Evolutionary conservation across 176 grass and related monocot species (phyloP).

Genomic region (Cocos nucifera): DNA sequence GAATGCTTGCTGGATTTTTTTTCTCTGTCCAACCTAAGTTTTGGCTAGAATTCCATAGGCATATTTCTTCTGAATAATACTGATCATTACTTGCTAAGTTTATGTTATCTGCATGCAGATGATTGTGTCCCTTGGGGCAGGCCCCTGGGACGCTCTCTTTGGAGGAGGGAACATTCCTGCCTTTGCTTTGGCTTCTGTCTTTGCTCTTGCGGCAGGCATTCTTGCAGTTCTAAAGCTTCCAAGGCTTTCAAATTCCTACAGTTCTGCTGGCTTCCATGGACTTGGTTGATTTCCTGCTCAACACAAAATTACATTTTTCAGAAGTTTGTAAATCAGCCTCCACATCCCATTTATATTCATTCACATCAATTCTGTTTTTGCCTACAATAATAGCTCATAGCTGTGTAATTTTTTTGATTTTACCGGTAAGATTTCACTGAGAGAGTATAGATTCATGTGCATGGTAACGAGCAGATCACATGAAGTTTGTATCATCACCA

Average conservation of each 20-base stretch:
- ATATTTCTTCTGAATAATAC: too few relatives aligned
- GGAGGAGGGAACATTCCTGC: slow-evolving; percentile 90
- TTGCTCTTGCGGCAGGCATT: slow-evolving; percentile 59
- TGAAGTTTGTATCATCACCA: too few relatives aligned
- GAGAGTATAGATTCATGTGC: slow-evolving; percentile 32
- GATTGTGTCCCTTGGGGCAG: slow-evolving; percentile 74
- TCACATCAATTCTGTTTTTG: background rate
- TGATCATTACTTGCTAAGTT: background rate
- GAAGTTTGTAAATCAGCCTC: background rate
- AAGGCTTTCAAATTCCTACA: slow-evolving; percentile 59
- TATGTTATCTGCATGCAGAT: slow-evolving; percentile 45
- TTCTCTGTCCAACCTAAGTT: too few relatives aligned
- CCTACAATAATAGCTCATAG: slow-evolving; percentile 3
- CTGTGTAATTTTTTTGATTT: too few relatives aligned
- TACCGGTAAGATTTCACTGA: too few relatives aligned
- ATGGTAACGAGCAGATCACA: slow-evolving; percentile 17
- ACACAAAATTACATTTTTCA: background rate
- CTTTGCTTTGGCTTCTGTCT: slow-evolving; percentile 72
- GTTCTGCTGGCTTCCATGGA: slow-evolving; percentile 75
- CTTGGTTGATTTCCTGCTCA: slow-evolving; percentile 41
- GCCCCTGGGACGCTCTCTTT: slow-evolving; percentile 90
- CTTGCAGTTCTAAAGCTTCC: slow-evolving; percentile 76
- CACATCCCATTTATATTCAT: slow-evolving; percentile 13
- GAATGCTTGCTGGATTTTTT: too few relatives aligned
- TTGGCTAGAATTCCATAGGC: too few relatives aligned